phyloP scores from a whole-genome alignment of 2,329 filamentous ascomycete species.

The Neodidymelliopsis sp. region DNA sequence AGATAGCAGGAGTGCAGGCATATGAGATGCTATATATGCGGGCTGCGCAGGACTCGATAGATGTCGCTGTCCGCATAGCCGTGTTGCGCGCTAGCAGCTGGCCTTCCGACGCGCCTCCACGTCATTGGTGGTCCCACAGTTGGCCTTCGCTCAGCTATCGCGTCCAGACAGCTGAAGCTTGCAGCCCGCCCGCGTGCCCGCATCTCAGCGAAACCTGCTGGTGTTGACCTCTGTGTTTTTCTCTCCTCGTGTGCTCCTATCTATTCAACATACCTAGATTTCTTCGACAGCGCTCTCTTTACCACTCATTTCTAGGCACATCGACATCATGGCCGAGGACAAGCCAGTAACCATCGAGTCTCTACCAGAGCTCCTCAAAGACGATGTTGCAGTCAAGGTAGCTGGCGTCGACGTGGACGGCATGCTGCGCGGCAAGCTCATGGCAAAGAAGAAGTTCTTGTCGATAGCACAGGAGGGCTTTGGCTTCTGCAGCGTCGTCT shows the following conservation, averaged over 20 bases:
- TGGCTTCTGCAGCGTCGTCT: slow-evolving; percentile 92
- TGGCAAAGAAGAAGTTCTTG: slow-evolving; percentile 92
- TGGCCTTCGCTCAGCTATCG: slow-evolving; percentile 9
- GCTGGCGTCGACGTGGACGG: slow-evolving; percentile 89
- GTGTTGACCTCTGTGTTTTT: background rate
- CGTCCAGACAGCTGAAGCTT: slow-evolving; percentile 1
- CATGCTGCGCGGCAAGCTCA: slow-evolving; percentile 84
- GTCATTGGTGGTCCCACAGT: slow-evolving; percentile 17
- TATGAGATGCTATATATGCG: slow-evolving; percentile 2
- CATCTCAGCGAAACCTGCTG: slow-evolving; percentile 2
- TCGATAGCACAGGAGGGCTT: slow-evolving; percentile 82
- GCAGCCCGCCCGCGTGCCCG: background rate
- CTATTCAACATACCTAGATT: background rate
- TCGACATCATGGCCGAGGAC: slow-evolving; percentile 29
- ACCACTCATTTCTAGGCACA: background rate
- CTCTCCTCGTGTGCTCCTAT: background rate
- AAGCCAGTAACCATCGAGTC: slow-evolving; percentile 65
- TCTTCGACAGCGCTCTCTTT: slow-evolving; percentile 1
- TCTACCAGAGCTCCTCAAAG: slow-evolving; percentile 70
- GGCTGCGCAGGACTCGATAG: slow-evolving; percentile 2
- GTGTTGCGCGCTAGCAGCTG: slow-evolving; percentile 4
- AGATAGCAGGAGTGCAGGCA: slow-evolving; percentile 5
- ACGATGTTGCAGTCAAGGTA: slow-evolving; percentile 84
- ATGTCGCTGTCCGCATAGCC: background rate
- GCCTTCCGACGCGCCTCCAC: background rate